Evolutionary conservation across 345 rosid genomes (phyloP).

Genomic region (Schrenkiella parvula): DNA sequence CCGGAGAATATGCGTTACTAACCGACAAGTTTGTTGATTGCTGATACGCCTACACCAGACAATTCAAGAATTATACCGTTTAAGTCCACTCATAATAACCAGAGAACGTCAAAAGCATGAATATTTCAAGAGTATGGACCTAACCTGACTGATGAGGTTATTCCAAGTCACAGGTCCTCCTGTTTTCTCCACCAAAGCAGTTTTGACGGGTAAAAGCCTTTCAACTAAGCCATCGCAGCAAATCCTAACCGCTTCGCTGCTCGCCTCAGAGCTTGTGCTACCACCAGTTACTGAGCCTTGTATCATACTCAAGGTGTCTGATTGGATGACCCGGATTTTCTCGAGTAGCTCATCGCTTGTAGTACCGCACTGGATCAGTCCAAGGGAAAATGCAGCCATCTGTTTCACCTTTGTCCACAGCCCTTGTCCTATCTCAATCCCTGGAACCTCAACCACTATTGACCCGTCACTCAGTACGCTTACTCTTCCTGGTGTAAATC

Average conservation of each 20-base stretch:
- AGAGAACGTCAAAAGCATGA: background rate
- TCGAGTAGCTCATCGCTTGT: slow-evolving; percentile 47
- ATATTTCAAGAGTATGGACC: slow-evolving; percentile 40
- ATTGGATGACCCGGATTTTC: slow-evolving; percentile 66
- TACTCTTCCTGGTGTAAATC: slow-evolving; percentile 75
- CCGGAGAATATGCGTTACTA: slow-evolving; percentile 46
- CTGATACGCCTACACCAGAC: slow-evolving; percentile 11
- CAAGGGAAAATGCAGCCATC: slow-evolving; percentile 74
- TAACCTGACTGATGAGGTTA: slow-evolving; percentile 64
- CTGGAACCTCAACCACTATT: slow-evolving; percentile 86
- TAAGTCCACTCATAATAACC: background rate
- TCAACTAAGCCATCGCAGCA: slow-evolving; percentile 70
- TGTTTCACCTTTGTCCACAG: slow-evolving; percentile 96
- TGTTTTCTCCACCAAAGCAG: slow-evolving; percentile 39
- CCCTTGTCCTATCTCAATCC: slow-evolving; percentile 92
- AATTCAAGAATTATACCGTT: background rate
- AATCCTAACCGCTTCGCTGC: slow-evolving; percentile 71
- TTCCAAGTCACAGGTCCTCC: slow-evolving; percentile 71
- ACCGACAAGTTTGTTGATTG: slow-evolving; percentile 55
- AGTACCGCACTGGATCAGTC: slow-evolving; percentile 48
- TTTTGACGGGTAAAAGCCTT: slow-evolving; percentile 56
- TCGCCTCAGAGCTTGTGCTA: slow-evolving; percentile 86
- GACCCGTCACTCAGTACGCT: slow-evolving; percentile 81
- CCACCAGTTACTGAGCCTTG: slow-evolving; percentile 80
- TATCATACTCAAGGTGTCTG: slow-evolving; percentile 69